Percentiles rank a stretch among this genome's conserved stretches.
Conservation (phyloP, 2,329 filamentous ascomycete species). For the Bretziella fagacearum region DNA sequence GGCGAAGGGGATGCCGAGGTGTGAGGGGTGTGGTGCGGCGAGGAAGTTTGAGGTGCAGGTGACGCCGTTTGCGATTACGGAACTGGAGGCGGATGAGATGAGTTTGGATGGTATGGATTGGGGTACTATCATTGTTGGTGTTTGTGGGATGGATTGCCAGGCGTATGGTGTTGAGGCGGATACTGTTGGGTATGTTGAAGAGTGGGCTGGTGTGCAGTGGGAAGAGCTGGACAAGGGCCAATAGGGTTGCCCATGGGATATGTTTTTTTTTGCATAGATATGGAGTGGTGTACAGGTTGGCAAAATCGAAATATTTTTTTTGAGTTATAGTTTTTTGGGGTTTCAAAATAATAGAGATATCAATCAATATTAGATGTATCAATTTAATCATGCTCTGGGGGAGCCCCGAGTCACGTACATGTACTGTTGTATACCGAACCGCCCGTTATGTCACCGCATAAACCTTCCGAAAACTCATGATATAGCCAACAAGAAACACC, state of each 20-base stretch:
- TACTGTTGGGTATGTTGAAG: constrained; percentile 66
- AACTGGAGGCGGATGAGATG: constrained; percentile 63
- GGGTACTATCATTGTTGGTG: constrained; percentile 79
- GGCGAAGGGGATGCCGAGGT: constrained; percentile 47
- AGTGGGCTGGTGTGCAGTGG: constrained; percentile 98
- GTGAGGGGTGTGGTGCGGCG: constrained; percentile 54
- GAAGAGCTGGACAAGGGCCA: constrained; percentile 47
- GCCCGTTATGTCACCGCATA: too few species aligned
- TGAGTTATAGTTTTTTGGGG: too few species aligned
- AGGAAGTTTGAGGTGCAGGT: constrained; percentile 86
- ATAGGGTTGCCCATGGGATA: constrained; percentile 12
- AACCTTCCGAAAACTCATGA: too few species aligned
- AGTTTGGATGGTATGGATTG: constrained; percentile 86
- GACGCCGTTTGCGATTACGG: constrained; percentile 74
- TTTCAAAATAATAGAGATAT: too few species aligned
- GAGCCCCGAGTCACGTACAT: too few species aligned
- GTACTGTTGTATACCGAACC: too few species aligned
- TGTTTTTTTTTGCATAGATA: neutral
- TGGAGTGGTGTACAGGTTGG: neutral
- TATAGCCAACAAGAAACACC: too few species aligned
- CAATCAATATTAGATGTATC: too few species aligned
- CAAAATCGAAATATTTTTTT: constrained; percentile 1
- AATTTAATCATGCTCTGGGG: neutral
- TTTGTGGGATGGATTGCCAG: constrained; percentile 66
- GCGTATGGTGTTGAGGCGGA: constrained; percentile 40